These are phyloP conservation scores for Athelia psychrophila DNA, from an alignment of 1,284 basidiomycete genomes.

Conservation along the genomic window DNA sequence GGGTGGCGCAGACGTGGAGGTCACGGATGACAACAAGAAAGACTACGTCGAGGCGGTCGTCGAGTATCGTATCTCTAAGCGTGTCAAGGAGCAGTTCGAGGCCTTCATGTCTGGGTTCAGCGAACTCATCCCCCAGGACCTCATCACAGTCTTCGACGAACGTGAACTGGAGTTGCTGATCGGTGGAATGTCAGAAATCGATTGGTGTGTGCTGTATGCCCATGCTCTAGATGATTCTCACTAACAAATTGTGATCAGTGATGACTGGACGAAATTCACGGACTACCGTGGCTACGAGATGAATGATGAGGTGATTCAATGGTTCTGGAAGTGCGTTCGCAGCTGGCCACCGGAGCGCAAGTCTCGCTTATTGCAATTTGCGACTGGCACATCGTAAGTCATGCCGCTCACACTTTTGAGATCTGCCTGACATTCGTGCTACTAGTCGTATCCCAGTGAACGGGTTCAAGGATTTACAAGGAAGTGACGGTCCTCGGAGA, in stretches of 20 bases:
- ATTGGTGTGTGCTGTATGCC: constrained; percentile 54
- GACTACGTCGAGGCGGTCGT: constrained; percentile 91
- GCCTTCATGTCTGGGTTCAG: constrained; percentile 95
- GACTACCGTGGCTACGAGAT: constrained; percentile 74
- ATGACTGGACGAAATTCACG: constrained; percentile 78
- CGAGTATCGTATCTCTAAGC: constrained; percentile 87
- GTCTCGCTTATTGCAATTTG: constrained; percentile 86
- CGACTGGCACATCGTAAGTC: constrained; percentile 76
- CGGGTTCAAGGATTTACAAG: constrained; percentile 94
- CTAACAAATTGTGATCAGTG: constrained; percentile 33
- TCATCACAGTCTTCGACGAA: constrained; percentile 95
- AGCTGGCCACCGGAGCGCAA: constrained; percentile 94
- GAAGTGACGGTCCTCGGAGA: constrained; percentile 86
- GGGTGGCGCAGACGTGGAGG: constrained; percentile 75
- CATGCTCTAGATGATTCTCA: constrained; percentile 3
- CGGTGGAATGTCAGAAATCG: constrained; percentile 96
- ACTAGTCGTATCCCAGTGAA: constrained; percentile 79
- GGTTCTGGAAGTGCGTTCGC: constrained; percentile 97
- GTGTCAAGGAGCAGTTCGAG: constrained; percentile 94
- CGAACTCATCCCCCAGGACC: constrained; percentile 91
- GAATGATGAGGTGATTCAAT: constrained; percentile 89
- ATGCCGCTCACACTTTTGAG: not conserved
- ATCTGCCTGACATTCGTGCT: not conserved
- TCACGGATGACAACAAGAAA: constrained; percentile 94
- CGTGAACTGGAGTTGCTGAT: constrained; percentile 90